Evolutionary conservation across 2,329 filamentous ascomycete species (phyloP).

Genomic region (Aspergillus ibericus): DNA sequence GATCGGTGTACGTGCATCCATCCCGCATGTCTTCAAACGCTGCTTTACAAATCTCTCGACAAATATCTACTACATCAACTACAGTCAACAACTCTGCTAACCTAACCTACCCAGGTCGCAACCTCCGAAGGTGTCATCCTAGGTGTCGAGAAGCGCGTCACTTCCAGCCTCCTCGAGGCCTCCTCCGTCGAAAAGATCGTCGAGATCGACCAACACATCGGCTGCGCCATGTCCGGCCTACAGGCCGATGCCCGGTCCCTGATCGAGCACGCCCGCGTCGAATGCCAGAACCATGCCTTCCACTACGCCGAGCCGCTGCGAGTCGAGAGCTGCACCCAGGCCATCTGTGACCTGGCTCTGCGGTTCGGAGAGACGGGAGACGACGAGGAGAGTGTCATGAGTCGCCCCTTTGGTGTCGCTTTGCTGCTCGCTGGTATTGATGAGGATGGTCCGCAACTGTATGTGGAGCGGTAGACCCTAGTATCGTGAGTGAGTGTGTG

Average conservation of each 20-base stretch:
- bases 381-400: conserved; percentile 98
- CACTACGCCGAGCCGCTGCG: conserved; percentile 95
- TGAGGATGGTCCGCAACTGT: conserved; percentile 91
- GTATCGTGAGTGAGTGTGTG: not conserved
- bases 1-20: conserved; percentile 68
- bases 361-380: conserved; percentile 97
- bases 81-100: conserved; percentile 12
- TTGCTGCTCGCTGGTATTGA: conserved; percentile 95
- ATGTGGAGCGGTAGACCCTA: no score
- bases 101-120: conserved; percentile 59
- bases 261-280: conserved; percentile 97
- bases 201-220: conserved; percentile 98
- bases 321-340: conserved; percentile 97
- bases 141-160: conserved; percentile 98
- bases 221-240: conserved; percentile 96
- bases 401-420: conserved; percentile 92
- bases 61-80: not conserved
- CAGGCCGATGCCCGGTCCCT: conserved; percentile 97
- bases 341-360: conserved; percentile 94
- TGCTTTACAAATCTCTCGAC: not conserved
- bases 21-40: not conserved
- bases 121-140: conserved; percentile 94
- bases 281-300: conserved; percentile 95
- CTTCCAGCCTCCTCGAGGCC: conserved; percentile 93
- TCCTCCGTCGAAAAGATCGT: conserved; percentile 99